phyloP scores from a whole-genome alignment of 164 flowering plant species.

The Umbellularia californica region DNA sequence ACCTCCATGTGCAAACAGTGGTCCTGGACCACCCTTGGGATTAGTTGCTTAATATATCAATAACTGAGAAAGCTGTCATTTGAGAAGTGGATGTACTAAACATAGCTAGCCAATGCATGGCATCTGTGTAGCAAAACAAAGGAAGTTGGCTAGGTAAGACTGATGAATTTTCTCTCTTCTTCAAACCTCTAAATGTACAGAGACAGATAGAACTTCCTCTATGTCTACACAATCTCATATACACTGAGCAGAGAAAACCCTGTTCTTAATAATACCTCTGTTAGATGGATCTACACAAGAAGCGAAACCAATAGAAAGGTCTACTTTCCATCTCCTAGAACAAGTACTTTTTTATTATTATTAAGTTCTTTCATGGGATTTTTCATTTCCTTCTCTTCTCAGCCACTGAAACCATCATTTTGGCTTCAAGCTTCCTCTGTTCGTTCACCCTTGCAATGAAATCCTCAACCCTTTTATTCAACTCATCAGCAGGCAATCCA shows the following conservation, averaged over 20 bases:
- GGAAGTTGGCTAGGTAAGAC: too few relatives aligned
- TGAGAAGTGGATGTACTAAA: too few relatives aligned
- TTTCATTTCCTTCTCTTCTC: background rate
- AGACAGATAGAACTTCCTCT: background rate
- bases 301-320: background rate
- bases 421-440: conserved; percentile 55
- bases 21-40: too few relatives aligned
- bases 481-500: conserved; percentile 36
- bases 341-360: background rate
- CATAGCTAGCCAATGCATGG: too few relatives aligned
- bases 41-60: too few relatives aligned
- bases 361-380: background rate
- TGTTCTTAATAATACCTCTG: background rate
- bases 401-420: conserved; percentile 12
- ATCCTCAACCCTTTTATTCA: conserved; percentile 62
- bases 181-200: conserved; percentile 10
- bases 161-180: background rate
- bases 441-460: conserved; percentile 62
- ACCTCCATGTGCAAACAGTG: too few relatives aligned
- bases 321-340: background rate
- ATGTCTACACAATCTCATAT: conserved; percentile 10
- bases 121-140: too few relatives aligned
- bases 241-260: conserved; percentile 1
- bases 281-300: background rate
- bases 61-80: too few relatives aligned